Evolutionary conservation across 768 basidiomycete genomes (phyloP).

Genomic region (Suillus fuscotomentosus): DNA sequence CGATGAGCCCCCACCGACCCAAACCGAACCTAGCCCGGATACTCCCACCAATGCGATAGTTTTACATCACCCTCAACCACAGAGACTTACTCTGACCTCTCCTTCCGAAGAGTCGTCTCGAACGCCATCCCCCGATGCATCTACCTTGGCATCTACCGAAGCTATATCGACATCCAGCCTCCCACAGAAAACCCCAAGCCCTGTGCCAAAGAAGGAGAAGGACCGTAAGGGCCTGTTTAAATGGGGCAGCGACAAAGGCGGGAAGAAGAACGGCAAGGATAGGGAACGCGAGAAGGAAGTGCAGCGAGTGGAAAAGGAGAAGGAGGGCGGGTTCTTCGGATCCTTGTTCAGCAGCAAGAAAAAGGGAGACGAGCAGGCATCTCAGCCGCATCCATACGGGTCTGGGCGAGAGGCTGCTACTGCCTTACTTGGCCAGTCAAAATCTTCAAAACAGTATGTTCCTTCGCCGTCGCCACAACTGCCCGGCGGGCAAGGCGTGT

Average conservation of each 20-base stretch:
- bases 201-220: constrained; percentile 58
- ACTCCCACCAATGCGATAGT: constrained; percentile 36
- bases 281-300: constrained; percentile 49
- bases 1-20: constrained; percentile 12
- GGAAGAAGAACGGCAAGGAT: constrained; percentile 53
- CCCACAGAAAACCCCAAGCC: constrained; percentile 24
- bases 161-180: constrained; percentile 25
- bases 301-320: constrained; percentile 48
- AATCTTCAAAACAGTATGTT: constrained; percentile 66
- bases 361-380: constrained; percentile 74
- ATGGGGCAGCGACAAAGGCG: constrained; percentile 62
- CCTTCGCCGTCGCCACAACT: constrained; percentile 58
- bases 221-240: constrained; percentile 73
- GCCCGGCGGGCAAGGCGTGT: constrained; percentile 38
- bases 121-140: constrained; percentile 56
- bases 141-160: constrained; percentile 25
- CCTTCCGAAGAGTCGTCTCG: constrained; percentile 41
- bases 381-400: constrained; percentile 34
- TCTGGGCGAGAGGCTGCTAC: constrained; percentile 84
- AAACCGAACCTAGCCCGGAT: constrained; percentile 29
- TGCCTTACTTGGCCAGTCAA: constrained; percentile 81
- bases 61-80: constrained; percentile 69
- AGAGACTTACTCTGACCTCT: constrained; percentile 40
- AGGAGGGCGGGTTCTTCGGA: constrained; percentile 85
- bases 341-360: constrained; percentile 86